Evolutionary conservation across 148 eudicot genomes (phyloP), one percentile per base, ranked within the genome.

Genomic region (Bassia scoparia): DNA sequence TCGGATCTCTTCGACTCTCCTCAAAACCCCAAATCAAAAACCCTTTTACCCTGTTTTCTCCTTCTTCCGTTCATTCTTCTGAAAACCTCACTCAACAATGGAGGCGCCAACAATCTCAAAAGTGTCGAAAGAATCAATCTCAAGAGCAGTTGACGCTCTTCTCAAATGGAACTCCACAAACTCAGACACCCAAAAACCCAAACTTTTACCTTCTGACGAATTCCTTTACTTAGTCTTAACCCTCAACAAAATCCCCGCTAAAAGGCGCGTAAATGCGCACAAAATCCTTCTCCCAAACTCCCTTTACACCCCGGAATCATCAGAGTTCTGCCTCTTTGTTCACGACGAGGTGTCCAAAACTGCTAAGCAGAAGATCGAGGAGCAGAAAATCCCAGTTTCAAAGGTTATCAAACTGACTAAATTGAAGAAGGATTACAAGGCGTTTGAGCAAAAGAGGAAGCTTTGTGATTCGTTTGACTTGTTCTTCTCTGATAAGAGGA

Each of bases 181-280:
- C 55, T 74, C 84, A 21, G 69, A 78, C 13, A 21, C 78, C 61
- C 53, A 81, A 71, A 86, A 84, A n/a, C 73, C 85, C 48, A 82
- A 86, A 43, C 80, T 86, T 7, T 33, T 86, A 0, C 49, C 76
- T 0, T 68, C 80, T 46, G 94, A 89, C 27, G 92, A 87, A 26
- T 89, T 81, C 79, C 26, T 91, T 30, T 91, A 89, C 83, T 84
- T 94, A 18, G 83, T 81, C 66, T 23, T 94, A 59, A 91, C 97
- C 69, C 86, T 91, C 3, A 86, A 86, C 26, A 87, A 88, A 75
- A 83, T 87, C 82, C 95, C 97, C 15, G 61, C 85, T 0, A 82
- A 85, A 59, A 61, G 67, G 0, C 86, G 83, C 43, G 80, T 83
- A 0, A 83, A 83, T 18, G 83, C 97, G 29, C 78, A 77, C 78